A percentile compares a stretch with the other conserved stretches of the same genome.
These are phyloP conservation scores for Fusarium mangiferae DNA, from an alignment of 2,329 filamentous ascomycete species.

Conservation along the genomic window DNA sequence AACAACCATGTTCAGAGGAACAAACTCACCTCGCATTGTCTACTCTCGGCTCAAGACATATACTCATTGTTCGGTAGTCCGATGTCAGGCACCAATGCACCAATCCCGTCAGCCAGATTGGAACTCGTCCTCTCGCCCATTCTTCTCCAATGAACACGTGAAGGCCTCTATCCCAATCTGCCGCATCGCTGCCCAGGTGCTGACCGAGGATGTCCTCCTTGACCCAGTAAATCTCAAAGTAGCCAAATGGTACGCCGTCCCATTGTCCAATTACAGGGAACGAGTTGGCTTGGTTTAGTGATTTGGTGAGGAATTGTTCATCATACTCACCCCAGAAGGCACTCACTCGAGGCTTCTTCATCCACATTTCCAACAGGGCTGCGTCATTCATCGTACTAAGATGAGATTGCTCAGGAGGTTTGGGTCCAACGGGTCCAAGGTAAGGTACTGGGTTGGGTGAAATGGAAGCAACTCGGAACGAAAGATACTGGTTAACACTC, in stretches of 20 bases:
- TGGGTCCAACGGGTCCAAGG: slow-evolving; percentile 65
- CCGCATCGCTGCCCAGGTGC: slow-evolving; percentile 71
- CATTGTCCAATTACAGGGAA: slow-evolving; percentile 94
- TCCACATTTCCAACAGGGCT: slow-evolving; percentile 81
- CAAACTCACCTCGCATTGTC: slow-evolving; percentile 83
- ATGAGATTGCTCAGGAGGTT: slow-evolving; percentile 53
- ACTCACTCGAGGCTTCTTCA: slow-evolving; percentile 84
- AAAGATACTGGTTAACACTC: slow-evolving; percentile 83
- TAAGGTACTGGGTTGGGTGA: slow-evolving; percentile 72
- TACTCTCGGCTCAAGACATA: slow-evolving; percentile 88
- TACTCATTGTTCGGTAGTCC: slow-evolving; percentile 82
- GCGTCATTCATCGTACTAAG: slow-evolving; percentile 62
- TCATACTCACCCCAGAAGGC: slow-evolving; percentile 83
- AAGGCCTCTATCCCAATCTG: slow-evolving; percentile 87
- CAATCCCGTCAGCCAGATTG: slow-evolving; percentile 83
- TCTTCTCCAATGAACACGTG: slow-evolving; percentile 93
- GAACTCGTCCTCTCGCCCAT: slow-evolving; percentile 86
- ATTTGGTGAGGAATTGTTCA: slow-evolving; percentile 72
- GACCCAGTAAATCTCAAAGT: slow-evolving; percentile 98
- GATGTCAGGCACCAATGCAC: slow-evolving; percentile 86
- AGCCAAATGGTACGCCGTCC: slow-evolving; percentile 95
- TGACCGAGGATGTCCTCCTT: slow-evolving; percentile 86
- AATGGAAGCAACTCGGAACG: slow-evolving; percentile 84
- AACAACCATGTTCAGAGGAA: background rate
- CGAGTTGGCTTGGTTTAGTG: slow-evolving; percentile 75